phyloP scores from a whole-genome alignment of 108 stramenopile genomes.

The Nannochloropsis oceanica region DNA sequence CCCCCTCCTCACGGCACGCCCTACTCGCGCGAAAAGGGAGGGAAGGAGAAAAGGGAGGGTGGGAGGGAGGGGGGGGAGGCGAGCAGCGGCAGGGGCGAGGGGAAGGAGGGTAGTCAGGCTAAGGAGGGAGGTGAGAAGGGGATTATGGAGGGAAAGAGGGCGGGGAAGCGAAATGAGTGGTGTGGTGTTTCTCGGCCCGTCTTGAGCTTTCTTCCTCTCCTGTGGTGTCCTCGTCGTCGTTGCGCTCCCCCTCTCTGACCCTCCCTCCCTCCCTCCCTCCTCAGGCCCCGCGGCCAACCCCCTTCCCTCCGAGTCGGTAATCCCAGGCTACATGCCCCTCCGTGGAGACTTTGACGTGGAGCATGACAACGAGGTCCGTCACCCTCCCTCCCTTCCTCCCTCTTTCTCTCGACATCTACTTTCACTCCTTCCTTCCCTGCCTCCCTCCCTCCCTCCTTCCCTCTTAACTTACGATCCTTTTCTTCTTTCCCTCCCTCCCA shows the following conservation, averaged over 20 bases:
- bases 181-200: too few species aligned
- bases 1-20: neutral
- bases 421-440: too few species aligned
- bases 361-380: constrained; percentile 73
- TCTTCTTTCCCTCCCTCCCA: too few species aligned
- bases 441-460: too few species aligned
- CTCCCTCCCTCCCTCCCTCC: neutral
- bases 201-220: neutral
- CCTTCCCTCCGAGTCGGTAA: neutral
- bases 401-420: too few species aligned
- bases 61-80: neutral
- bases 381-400: neutral
- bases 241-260: neutral
- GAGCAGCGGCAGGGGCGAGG: neutral
- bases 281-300: neutral
- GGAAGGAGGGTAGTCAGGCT: neutral
- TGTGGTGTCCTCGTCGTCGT: neutral
- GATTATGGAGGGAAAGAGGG: neutral
- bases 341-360: constrained; percentile 91
- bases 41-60: neutral
- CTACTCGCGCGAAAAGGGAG: neutral
- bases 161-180: too few species aligned
- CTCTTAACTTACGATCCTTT: too few species aligned
- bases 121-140: neutral
- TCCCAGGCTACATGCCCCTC: constrained; percentile 25